These are phyloP conservation scores for Mucor mucedo DNA, from an alignment of 371 early-diverging fungal species.

Conservation along the genomic window DNA sequence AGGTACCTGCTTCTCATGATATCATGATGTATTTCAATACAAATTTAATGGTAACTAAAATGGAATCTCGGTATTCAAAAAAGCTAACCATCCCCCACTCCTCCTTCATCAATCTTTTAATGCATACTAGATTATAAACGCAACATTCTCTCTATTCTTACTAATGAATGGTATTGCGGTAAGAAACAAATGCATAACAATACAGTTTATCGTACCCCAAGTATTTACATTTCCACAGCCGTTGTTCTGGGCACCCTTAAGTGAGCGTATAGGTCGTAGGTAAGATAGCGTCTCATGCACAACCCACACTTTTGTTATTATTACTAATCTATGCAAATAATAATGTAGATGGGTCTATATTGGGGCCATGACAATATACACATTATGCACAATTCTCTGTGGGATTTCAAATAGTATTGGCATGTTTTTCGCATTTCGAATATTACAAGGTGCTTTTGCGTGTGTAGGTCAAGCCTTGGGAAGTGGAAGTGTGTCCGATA, in stretches of 20 bases:
- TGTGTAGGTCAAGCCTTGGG: constrained; percentile 47
- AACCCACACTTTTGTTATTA: neutral
- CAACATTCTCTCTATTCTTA: constrained; percentile 25
- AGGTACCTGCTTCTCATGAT: constrained; percentile 21
- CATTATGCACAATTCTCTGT: constrained; percentile 40
- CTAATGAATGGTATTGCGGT: constrained; percentile 30
- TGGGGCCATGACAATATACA: constrained; percentile 20
- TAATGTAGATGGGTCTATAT: constrained; percentile 14
- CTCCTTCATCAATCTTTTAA: neutral
- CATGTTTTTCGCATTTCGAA: constrained; percentile 44
- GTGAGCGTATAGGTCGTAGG: constrained; percentile 45
- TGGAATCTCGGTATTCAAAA: neutral
- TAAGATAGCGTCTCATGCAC: constrained; percentile 10
- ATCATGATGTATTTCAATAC: constrained; percentile 32
- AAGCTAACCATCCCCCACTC: neutral
- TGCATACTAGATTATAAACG: constrained; percentile 18
- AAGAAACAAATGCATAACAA: neutral
- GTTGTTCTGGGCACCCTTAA: constrained; percentile 43
- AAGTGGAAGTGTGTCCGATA: constrained; percentile 46
- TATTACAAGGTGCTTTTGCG: constrained; percentile 43
- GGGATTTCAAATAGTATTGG: constrained; percentile 37
- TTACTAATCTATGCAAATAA: neutral
- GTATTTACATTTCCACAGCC: constrained; percentile 23
- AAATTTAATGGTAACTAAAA: constrained; percentile 21
- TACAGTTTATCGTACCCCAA: no score